Conservation (phyloP, 495 filamentous ascomycete species). For the Chaetomium fimeti region DNA sequence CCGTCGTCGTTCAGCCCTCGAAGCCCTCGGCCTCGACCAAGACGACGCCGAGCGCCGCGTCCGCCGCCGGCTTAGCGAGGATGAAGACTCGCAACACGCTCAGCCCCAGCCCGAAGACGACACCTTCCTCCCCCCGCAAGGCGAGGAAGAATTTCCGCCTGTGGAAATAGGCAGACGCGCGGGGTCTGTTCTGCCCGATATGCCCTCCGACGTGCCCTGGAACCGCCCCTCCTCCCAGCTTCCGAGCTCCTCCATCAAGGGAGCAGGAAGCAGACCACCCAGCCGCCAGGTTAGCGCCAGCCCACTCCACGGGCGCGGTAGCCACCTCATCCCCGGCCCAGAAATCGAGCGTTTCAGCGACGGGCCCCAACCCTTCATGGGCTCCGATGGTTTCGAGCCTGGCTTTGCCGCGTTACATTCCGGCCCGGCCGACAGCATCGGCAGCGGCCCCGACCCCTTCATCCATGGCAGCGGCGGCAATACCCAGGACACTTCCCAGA, state of each 20-base stretch:
- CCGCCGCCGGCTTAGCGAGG: constrained; percentile 34
- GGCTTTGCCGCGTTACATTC: constrained; percentile 18
- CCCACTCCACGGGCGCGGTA: constrained; percentile 39
- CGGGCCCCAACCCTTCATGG: constrained; percentile 25
- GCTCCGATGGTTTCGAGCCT: constrained; percentile 33
- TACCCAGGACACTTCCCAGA: constrained; percentile 25
- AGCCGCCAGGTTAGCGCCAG: constrained; percentile 40
- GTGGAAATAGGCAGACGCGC: constrained; percentile 44
- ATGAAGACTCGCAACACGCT: constrained; percentile 20
- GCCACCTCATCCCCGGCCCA: constrained; percentile 26
- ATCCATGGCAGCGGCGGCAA: not conserved
- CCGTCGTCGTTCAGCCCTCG: constrained; percentile 26
- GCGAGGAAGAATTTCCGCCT: constrained; percentile 25
- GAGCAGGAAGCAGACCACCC: constrained; percentile 33
- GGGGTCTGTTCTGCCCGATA: constrained; percentile 38
- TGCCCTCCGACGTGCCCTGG: constrained; percentile 47
- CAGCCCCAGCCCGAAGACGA: constrained; percentile 17
- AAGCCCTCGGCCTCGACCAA: constrained; percentile 30
- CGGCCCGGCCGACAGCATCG: constrained; percentile 20
- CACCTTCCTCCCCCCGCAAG: constrained; percentile 1
- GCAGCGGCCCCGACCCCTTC: not conserved
- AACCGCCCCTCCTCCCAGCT: constrained; percentile 45
- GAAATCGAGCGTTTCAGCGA: constrained; percentile 47
- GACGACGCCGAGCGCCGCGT: constrained; percentile 32
- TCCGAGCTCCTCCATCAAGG: constrained; percentile 43